Conservation (phyloP, 805 yeast species). For the Pichia scutulata region DNA sequence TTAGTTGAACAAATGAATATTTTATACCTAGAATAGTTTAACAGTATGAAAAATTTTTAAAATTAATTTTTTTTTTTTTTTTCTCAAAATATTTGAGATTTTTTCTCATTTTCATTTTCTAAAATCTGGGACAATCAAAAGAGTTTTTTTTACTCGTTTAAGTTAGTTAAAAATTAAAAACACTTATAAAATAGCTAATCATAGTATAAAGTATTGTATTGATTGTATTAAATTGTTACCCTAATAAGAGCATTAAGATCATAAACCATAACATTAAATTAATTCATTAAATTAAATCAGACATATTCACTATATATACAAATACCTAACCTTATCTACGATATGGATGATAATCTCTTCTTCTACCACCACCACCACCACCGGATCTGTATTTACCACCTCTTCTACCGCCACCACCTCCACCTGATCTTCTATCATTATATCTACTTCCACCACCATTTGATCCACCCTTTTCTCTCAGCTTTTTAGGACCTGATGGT, state of each 20-base stretch:
- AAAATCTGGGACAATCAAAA: too few species aligned
- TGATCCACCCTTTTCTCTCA: slow-evolving; percentile 14
- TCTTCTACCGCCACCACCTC: slow-evolving; percentile 15
- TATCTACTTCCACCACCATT: slow-evolving; percentile 14
- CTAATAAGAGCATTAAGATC: too few species aligned
- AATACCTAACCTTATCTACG: slow-evolving; percentile 7
- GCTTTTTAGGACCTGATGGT: slow-evolving; percentile 30
- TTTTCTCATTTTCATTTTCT: not conserved
- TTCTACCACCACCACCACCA: slow-evolving; percentile 11
- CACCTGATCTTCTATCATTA: slow-evolving; percentile 16
- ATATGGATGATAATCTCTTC: slow-evolving; percentile 29
- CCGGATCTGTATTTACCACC: slow-evolving; percentile 17
- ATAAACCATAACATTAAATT: not conserved
- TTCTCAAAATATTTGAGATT: not conserved
- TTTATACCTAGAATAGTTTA: not conserved
- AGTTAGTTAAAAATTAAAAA: too few species aligned
- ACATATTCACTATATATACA: not conserved
- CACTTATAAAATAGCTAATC: too few species aligned
- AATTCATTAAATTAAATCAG: not conserved
- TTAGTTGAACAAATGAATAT: not conserved
- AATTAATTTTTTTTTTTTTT: not conserved
- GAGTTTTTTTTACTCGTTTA: too few species aligned
- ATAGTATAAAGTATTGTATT: not conserved
- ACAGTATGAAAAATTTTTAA: slow-evolving; percentile 2
- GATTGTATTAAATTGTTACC: too few species aligned